Percentiles rank a stretch among this genome's conserved stretches.
phyloP scores from a whole-genome alignment of 306 rosid genomes.

The Betula pendula region DNA sequence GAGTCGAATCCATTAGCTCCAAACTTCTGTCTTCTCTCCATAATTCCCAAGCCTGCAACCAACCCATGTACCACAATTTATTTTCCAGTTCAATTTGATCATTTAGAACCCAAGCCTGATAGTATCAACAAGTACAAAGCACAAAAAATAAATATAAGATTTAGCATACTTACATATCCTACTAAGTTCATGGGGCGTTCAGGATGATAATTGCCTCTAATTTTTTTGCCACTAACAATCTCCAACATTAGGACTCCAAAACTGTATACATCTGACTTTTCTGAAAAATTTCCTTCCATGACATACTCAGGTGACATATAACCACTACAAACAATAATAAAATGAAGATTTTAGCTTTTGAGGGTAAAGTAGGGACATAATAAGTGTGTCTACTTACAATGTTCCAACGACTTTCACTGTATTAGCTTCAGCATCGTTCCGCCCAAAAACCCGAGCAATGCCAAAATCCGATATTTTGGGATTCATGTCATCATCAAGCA shows the following conservation, averaged over 20 bases:
- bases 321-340: constrained; percentile 8
- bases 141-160: background rate
- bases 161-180: constrained; percentile 22
- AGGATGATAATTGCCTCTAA: constrained; percentile 1
- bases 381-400: background rate
- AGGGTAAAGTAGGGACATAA: background rate
- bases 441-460: background rate
- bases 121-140: background rate
- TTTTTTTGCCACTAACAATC: constrained; percentile 19
- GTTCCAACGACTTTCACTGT: background rate
- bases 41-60: constrained; percentile 10
- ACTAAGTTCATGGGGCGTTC: constrained; percentile 12
- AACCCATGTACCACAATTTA: background rate
- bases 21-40: constrained; percentile 1
- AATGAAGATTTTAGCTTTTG: background rate
- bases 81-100: background rate
- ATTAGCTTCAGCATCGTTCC: background rate
- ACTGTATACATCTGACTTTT: constrained; percentile 32
- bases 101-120: background rate
- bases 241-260: constrained; percentile 35
- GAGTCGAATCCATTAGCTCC: constrained; percentile 4
- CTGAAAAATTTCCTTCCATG: constrained; percentile 24
- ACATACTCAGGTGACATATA: constrained; percentile 35
- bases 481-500: constrained; percentile 7
- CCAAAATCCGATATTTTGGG: constrained; percentile 1